phyloP scores from a whole-genome alignment of 139 green algal species.

The Coccomyxa sp. region DNA sequence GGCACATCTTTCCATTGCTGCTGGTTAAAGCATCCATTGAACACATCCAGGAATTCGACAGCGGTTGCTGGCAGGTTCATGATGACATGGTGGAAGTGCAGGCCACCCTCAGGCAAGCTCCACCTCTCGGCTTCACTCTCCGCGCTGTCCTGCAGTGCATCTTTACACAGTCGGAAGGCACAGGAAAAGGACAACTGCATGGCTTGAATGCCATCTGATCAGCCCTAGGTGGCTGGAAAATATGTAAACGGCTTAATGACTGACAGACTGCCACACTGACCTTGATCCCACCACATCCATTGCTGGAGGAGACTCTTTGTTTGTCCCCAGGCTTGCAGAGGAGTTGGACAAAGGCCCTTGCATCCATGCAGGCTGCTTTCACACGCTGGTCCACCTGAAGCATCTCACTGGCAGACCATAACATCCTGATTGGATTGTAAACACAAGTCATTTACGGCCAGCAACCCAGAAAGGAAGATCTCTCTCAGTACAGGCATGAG shows the following conservation, averaged over 20 bases:
- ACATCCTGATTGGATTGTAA: not conserved
- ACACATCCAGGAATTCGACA: slow-evolving; percentile 87
- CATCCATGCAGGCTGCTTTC: slow-evolving; percentile 70
- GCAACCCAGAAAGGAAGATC: too few species aligned
- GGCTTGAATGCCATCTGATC: too few species aligned
- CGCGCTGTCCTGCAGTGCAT: too few species aligned
- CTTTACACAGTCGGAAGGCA: too few species aligned
- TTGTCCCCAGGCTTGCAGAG: not conserved
- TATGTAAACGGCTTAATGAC: too few species aligned
- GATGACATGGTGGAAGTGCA: slow-evolving; percentile 64
- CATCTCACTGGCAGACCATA: not conserved
- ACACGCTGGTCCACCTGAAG: slow-evolving; percentile 23
- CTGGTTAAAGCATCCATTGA: slow-evolving; percentile 62
- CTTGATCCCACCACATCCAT: too few species aligned
- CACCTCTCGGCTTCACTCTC: not conserved
- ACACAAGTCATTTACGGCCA: not conserved
- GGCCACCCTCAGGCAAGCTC: not conserved
- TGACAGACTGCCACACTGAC: too few species aligned
- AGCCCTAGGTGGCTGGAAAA: too few species aligned
- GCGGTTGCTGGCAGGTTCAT: slow-evolving; percentile 94
- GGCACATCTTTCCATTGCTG: slow-evolving; percentile 44
- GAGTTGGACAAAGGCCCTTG: slow-evolving; percentile 37
- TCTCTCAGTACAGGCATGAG: not conserved
- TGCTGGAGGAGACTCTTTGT: too few species aligned
- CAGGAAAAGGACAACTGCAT: too few species aligned